Conservation (phyloP, 2,329 filamentous ascomycete species). For the Aspergillus neotritici region DNA sequence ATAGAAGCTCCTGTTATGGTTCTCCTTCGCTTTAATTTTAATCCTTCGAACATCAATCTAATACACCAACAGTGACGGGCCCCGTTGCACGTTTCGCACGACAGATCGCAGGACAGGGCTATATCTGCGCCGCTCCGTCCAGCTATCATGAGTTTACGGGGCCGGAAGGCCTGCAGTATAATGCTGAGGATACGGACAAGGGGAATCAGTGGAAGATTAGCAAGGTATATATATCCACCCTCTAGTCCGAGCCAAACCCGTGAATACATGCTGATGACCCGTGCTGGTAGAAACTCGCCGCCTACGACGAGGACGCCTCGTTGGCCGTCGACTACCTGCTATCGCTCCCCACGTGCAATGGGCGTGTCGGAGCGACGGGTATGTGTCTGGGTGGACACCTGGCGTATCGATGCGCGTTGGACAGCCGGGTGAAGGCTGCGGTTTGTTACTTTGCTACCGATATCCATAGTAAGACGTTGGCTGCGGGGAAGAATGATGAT, state of each 20-base stretch:
- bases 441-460: conserved; percentile 93
- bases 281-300: conserved; percentile 60
- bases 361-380: conserved; percentile 70
- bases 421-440: conserved; percentile 67
- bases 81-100: conserved; percentile 84
- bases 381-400: conserved; percentile 95
- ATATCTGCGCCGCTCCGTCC: conserved; percentile 85
- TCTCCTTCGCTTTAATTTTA: too few relatives aligned
- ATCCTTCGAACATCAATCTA: too few relatives aligned
- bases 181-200: conserved; percentile 77
- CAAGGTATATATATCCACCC: conserved; percentile 50
- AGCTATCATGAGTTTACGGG: conserved; percentile 92
- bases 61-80: conserved; percentile 62
- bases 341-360: conserved; percentile 70
- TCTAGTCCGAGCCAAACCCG: too few relatives aligned
- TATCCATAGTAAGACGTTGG: conserved; percentile 73
- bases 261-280: background rate
- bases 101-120: conserved; percentile 87
- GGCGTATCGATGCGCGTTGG: conserved; percentile 66
- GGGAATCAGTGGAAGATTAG: conserved; percentile 82
- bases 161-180: conserved; percentile 76
- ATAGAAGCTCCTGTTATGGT: conserved; percentile 7
- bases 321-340: conserved; percentile 66
- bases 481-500: conserved; percentile 60
- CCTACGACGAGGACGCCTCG: conserved; percentile 75